A percentile compares a stretch with the other conserved stretches of the same genome.
These are phyloP conservation scores for Blastobotrys mokoenaii DNA, from an alignment of 805 yeast genomes.

Conservation along the genomic window DNA sequence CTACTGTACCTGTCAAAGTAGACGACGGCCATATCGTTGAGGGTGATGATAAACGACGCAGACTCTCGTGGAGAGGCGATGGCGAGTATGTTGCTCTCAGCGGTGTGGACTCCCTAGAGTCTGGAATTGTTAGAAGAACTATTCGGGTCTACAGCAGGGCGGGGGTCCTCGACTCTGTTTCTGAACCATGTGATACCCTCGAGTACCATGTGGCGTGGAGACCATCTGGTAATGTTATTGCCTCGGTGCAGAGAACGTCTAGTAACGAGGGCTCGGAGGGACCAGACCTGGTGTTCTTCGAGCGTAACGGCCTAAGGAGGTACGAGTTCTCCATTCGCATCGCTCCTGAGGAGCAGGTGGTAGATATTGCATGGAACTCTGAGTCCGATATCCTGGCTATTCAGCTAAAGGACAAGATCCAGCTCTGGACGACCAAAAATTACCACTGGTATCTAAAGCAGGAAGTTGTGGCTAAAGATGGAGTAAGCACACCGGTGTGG, in stretches of 20 bases:
- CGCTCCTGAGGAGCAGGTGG: constrained; percentile 40
- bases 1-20: constrained; percentile 68
- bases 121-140: constrained; percentile 46
- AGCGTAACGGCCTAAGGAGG: constrained; percentile 86
- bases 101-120: constrained; percentile 45
- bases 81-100: constrained; percentile 73
- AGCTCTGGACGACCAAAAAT: constrained; percentile 84
- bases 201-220: constrained; percentile 76
- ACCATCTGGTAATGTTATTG: constrained; percentile 82
- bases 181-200: constrained; percentile 81
- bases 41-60: constrained; percentile 37
- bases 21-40: constrained; percentile 59
- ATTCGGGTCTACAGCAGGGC: constrained; percentile 72
- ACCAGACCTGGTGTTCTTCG: constrained; percentile 55
- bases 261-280: constrained; percentile 26
- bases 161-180: constrained; percentile 69
- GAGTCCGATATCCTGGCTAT: constrained; percentile 74
- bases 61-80: constrained; percentile 92
- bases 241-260: constrained; percentile 57
- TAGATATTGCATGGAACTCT: constrained; percentile 65
- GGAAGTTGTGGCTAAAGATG: constrained; percentile 39
- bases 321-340: constrained; percentile 72
- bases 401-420: constrained; percentile 53
- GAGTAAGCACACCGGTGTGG: constrained; percentile 6
- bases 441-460: constrained; percentile 95